A percentile compares a stretch with the other conserved stretches of the same genome.
Evolutionary conservation across 108 stramenopile species (phyloP).

Genomic region (Cyclotella atomus): DNA sequence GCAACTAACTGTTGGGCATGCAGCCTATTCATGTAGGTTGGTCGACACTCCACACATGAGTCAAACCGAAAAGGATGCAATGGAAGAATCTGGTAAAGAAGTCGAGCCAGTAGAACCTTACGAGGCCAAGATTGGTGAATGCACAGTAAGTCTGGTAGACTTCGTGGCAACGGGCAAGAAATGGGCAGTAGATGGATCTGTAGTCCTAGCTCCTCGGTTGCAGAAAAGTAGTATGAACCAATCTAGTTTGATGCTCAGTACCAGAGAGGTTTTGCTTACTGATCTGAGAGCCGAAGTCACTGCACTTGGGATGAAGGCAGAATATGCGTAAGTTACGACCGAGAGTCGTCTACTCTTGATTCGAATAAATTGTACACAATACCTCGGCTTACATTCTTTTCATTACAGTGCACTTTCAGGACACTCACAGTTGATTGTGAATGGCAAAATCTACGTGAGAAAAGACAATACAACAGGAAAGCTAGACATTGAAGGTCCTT

Average conservation of each 20-base stretch:
- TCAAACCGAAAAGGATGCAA: conserved; percentile 60
- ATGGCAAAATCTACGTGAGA: conserved; percentile 77
- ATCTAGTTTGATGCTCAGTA: conserved; percentile 71
- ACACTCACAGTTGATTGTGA: conserved; percentile 80
- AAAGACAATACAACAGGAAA: conserved; percentile 76
- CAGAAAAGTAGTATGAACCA: conserved; percentile 36
- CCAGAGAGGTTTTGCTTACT: conserved; percentile 88
- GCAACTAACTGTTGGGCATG: conserved; percentile 78
- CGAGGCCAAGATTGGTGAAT: conserved; percentile 82
- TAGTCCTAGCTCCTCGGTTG: conserved; percentile 79
- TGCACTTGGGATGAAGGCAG: conserved; percentile 88
- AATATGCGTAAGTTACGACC: conserved; percentile 51
- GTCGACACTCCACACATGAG: conserved; percentile 83
- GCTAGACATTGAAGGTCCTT: conserved; percentile 85
- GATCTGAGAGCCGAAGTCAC: conserved; percentile 87
- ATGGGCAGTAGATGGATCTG: conserved; percentile 83
- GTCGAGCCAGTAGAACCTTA: conserved; percentile 63
- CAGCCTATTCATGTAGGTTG: conserved; percentile 78
- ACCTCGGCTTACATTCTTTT: background rate
- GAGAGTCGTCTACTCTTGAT: too few relatives aligned
- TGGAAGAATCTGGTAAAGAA: conserved; percentile 44
- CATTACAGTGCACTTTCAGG: conserved; percentile 61
- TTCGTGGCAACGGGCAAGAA: conserved; percentile 85
- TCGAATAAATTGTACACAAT: background rate
- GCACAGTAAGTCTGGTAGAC: conserved; percentile 86